These are phyloP conservation scores for Albophoma yamanashiensis DNA, from an alignment of 2,329 filamentous ascomycete genomes.

Conservation along the genomic window DNA sequence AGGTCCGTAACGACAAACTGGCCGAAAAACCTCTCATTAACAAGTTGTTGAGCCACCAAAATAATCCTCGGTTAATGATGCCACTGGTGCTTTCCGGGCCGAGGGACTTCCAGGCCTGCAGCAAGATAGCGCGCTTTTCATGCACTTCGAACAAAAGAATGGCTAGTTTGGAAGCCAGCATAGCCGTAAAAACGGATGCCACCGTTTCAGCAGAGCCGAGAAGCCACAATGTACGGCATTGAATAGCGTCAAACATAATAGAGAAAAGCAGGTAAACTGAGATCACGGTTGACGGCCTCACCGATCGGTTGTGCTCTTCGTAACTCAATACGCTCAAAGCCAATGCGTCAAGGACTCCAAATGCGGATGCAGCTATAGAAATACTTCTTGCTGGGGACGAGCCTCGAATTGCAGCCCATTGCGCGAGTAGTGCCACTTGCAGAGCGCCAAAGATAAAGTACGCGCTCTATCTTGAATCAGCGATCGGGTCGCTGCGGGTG, in stretches of 20 bases:
- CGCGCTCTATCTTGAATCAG: too few species aligned
- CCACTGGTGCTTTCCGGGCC: not conserved
- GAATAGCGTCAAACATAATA: not conserved
- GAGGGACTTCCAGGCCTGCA: not conserved
- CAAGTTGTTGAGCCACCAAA: not conserved
- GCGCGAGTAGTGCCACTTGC: not conserved
- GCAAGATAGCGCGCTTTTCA: not conserved
- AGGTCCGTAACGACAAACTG: not conserved
- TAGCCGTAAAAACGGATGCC: not conserved
- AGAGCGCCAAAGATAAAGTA: not conserved
- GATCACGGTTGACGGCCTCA: not conserved
- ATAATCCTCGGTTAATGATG: not conserved
- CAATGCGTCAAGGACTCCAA: not conserved
- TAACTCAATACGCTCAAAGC: not conserved
- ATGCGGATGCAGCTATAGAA: not conserved
- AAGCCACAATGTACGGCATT: not conserved
- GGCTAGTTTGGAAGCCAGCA: not conserved
- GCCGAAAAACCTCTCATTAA: not conserved
- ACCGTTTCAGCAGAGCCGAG: not conserved
- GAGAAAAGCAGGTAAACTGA: not conserved
- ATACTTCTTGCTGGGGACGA: not conserved
- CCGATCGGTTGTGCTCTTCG: not conserved
- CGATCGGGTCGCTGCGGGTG: too few species aligned
- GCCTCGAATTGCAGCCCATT: not conserved
- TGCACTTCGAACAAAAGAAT: not conserved